Evolutionary conservation across 805 yeast species (phyloP).

Genomic region (Candida silvatica): DNA sequence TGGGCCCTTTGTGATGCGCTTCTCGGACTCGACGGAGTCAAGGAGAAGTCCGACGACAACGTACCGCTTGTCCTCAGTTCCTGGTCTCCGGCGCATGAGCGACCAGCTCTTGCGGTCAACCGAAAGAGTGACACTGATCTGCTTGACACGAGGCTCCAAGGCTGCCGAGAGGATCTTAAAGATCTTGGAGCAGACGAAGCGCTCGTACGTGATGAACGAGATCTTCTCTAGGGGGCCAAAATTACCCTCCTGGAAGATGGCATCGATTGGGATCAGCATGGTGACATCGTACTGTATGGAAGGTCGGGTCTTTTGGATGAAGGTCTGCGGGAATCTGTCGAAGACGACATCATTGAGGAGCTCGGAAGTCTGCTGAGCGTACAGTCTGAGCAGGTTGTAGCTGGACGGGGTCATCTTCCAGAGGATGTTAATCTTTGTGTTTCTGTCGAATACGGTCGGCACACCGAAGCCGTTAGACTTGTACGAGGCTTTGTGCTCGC

Average conservation of each 20-base stretch:
- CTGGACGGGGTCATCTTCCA: conserved; percentile 74
- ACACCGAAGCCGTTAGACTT: conserved; percentile 52
- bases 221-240: conserved; percentile 70
- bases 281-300: conserved; percentile 60
- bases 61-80: conserved; percentile 20
- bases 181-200: conserved; percentile 53
- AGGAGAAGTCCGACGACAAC: conserved; percentile 56
- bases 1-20: conserved; percentile 84
- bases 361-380: conserved; percentile 59
- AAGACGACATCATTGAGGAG: conserved; percentile 70
- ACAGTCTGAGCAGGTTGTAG: conserved; percentile 49
- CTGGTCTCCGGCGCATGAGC: conserved; percentile 46
- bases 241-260: conserved; percentile 29
- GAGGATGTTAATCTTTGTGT: conserved; percentile 67
- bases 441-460: conserved; percentile 71
- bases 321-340: conserved; percentile 76
- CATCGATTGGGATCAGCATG: conserved; percentile 42
- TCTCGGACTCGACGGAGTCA: conserved; percentile 68
- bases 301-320: conserved; percentile 51
- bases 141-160: conserved; percentile 39
- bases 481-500: conserved; percentile 36
- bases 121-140: conserved; percentile 25
- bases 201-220: conserved; percentile 60
- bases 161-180: conserved; percentile 49
- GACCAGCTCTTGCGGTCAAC: conserved; percentile 24